phyloP scores from a whole-genome alignment of 805 yeast genomes.

The Cyberlindnera nakhonratchasimensis region DNA sequence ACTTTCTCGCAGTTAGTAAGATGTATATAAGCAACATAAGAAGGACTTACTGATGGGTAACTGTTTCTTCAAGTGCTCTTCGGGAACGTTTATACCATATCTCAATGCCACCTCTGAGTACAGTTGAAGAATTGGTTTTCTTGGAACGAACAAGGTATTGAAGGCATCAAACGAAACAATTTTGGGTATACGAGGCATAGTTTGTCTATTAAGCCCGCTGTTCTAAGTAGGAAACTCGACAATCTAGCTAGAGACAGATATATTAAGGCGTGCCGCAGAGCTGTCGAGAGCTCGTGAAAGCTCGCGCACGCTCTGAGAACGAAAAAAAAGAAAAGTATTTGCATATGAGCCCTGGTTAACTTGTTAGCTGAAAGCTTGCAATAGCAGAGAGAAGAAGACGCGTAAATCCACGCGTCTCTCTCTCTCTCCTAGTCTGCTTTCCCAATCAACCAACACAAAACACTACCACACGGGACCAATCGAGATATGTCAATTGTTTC shows the following conservation, averaged over 20 bases:
- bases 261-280: too few species aligned
- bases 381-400: neutral
- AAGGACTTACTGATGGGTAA: conserved; percentile 11
- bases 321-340: neutral
- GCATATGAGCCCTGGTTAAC: conserved; percentile 10
- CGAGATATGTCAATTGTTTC: conserved; percentile 85
- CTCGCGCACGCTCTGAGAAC: too few species aligned
- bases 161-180: conserved; percentile 66
- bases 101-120: conserved; percentile 47
- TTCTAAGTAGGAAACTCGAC: too few species aligned
- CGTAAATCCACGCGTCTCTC: neutral
- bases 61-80: conserved; percentile 22
- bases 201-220: too few species aligned
- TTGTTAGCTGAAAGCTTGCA: neutral
- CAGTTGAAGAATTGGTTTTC: conserved; percentile 48
- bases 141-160: conserved; percentile 61
- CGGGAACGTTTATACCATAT: conserved; percentile 38
- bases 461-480: neutral
- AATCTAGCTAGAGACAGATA: too few species aligned
- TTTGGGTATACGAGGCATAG: conserved; percentile 20
- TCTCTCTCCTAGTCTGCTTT: too few species aligned
- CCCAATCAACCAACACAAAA: neutral
- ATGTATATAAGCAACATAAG: neutral
- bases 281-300: too few species aligned
- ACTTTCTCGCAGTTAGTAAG: conserved; percentile 11